Conservation (phyloP, 768 basidiomycete species). For the Naganishia kalamii region DNA sequence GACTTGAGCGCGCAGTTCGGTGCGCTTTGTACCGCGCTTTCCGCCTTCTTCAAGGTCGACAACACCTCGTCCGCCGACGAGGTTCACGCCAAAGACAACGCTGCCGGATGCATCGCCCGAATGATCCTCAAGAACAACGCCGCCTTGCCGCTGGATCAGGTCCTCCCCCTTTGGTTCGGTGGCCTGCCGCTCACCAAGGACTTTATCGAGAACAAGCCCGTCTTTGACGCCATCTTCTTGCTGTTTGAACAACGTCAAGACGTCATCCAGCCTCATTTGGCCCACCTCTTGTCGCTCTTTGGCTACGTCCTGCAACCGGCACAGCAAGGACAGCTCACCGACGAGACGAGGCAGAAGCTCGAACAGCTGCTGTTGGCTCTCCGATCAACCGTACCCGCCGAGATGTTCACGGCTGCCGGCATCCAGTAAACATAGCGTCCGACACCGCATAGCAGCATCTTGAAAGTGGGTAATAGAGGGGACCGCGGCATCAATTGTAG, state of each 20-base stretch:
- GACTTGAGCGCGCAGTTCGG: conserved; percentile 79
- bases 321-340: conserved; percentile 67
- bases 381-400: conserved; percentile 66
- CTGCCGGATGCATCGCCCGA: conserved; percentile 84
- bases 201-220: conserved; percentile 77
- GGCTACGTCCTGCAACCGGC: conserved; percentile 72
- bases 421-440: background rate
- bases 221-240: conserved; percentile 82
- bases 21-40: conserved; percentile 68
- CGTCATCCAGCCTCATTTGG: conserved; percentile 66
- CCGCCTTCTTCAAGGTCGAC: conserved; percentile 67
- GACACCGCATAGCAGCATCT: no score
- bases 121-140: conserved; percentile 71
- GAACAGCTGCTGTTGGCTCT: conserved; percentile 66
- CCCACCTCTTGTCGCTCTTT: conserved; percentile 71
- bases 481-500: background rate
- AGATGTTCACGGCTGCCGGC: conserved; percentile 49
- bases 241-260: conserved; percentile 72
- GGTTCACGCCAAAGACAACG: conserved; percentile 89
- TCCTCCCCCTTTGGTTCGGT: conserved; percentile 68
- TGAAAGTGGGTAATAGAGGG: background rate
- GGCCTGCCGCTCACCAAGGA: conserved; percentile 84
- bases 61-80: conserved; percentile 59
- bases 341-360: conserved; percentile 69
- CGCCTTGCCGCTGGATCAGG: conserved; percentile 70